Evolutionary conservation across 2,329 filamentous ascomycete species (phyloP), one percentile per base, ranked within the genome.

Genomic region (Aspergillus fructus): DNA sequence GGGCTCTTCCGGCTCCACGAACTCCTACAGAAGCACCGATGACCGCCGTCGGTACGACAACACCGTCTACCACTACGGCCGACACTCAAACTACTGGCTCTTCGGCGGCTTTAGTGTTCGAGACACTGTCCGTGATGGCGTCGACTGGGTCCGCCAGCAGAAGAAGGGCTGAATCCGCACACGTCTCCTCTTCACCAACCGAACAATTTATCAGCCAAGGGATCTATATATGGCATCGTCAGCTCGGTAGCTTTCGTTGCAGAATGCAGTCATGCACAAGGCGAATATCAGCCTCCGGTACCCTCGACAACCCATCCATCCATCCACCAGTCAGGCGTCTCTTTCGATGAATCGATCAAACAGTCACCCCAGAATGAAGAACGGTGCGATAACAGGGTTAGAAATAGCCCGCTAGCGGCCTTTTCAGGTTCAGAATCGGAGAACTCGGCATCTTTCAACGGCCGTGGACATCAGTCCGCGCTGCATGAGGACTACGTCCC

Each of bases 71-170:
- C 74, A 81, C 56, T 79, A 71, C 53, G 79, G 79, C 13, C 75
- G 79, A 8, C 79, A 82, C 65, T 76, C 74, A 17, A 81, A 82
- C 54, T 77, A 81, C 53, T 82, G 80, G 80, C 70, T 82, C 5
- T 82, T 82, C 57, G 74, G 75, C 19, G 76, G 78, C 1, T 78
- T 81, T 64, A 79, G 77, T 62, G 66, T 82, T 4, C 73, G 74
- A 4, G 76, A 79, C 34, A 77, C 78, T 6, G 75, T 79, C 23
- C 73, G 72, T 4, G 76, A 76, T 40, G 73, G 73, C 40, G 68
- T 76, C 19, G 71, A 74, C 34, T 72, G 70, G 58, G 41, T 77
- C 24, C 59, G 59, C 21, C 56, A 59, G 19, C 56, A 59, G 39
- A 53, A 59, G 34, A 63, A 61, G 56, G 45, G 55, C 23, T 56